Evolutionary conservation across 345 rosid genomes (phyloP), one percentile per base, ranked within the genome.

Genomic region (Gossypium stocksii): DNA sequence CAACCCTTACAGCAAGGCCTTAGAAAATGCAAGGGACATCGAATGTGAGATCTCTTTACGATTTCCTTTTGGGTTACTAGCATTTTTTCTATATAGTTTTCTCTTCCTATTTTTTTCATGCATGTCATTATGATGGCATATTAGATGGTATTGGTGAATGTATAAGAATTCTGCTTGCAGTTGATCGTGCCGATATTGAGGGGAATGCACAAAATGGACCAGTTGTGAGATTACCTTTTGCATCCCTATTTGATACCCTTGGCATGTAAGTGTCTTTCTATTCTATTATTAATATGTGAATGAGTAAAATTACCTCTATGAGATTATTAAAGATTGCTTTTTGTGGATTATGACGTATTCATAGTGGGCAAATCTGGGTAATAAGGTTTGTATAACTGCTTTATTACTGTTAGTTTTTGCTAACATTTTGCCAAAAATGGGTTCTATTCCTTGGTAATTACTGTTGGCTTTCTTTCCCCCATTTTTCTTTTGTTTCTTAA

Each of bases 231-330:
- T 66, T 96, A 74, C 95, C 98, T 10, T 95, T 91, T 86, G 97
- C 97, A 54, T 85, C 97, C 38, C 84, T 93, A 46, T 96, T 90
- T 82, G 97, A 93, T 77, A 89, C 98, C 77, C 94, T 96, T 66
- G 97, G 98, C 86, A 86, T 85, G 99, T 93, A 83, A 87, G 97
- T 82, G 34, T 74, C 56, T 73, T 70, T 62, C 34, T 43, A 46
- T 56, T 76, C 29, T 46, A 43, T 10, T 73, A 10, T 61, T 29
- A 29, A 6, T 49, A 45, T 6, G 23, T 29, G 46, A 48, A 45
- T 60, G 41, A 3, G 20, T 61, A 29, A 61, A 17, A 14, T 61
- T 17, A 27, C 66, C 59, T 34, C 49, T 27, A 51, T 69, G 44
- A 51, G 23, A 27, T 69, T 69, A 51, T 69, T 69, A 69, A 1